Evolutionary conservation across 2,329 filamentous ascomycete genomes (phyloP), one percentile per base, ranked within the genome.

Genomic region (Paradendryphiella salina): DNA sequence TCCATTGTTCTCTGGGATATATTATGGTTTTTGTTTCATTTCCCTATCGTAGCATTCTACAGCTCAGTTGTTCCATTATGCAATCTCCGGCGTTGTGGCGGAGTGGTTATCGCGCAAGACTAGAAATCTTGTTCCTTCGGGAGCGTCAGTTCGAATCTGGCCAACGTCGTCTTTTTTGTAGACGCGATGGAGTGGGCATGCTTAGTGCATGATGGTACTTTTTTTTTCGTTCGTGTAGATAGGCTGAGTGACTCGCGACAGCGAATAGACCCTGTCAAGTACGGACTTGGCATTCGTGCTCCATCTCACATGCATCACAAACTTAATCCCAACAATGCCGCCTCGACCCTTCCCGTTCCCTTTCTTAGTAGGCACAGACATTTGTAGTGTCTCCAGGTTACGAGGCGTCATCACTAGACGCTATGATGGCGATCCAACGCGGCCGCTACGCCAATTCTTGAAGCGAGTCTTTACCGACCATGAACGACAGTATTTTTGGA

Each of bases 321-420:
- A 32, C 17, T 18, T 15, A 18, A 26, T 10, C 21, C 4, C 28
- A 46, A 35, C 31, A 36, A 79, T 79, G 77, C 69, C 76, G 48
- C 70, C 66, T 7, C 72, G 75, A 33, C 75, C 76, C 0, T 90
- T 92, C 61, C 85, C 86, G 1, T 77, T 84, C n/a, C 77, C 84
- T 1, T 67, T 93, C 11, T 80, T 80, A 40, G 76, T 96, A 44
- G 91, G 91, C 50, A 93, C 84, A 39, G 91, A 96, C 69, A 87
- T 96, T 49, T 90, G 89, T 71, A 80, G 80, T 50, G 81, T 90
- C 50, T 73, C 79, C 0, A 85, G 90, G 47, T 84, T 96, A 52
- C 75, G 77, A 54, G 70, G 72, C 15, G 77, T 91, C 43, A 71
- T 93, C 44, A 71, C 67, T 14, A 56, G 61, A 48, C 33, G 32